Percentiles rank a stretch among this genome's conserved stretches.
phyloP scores from a whole-genome alignment of 2,329 filamentous ascomycete species.

The Scytalidium sp. region DNA sequence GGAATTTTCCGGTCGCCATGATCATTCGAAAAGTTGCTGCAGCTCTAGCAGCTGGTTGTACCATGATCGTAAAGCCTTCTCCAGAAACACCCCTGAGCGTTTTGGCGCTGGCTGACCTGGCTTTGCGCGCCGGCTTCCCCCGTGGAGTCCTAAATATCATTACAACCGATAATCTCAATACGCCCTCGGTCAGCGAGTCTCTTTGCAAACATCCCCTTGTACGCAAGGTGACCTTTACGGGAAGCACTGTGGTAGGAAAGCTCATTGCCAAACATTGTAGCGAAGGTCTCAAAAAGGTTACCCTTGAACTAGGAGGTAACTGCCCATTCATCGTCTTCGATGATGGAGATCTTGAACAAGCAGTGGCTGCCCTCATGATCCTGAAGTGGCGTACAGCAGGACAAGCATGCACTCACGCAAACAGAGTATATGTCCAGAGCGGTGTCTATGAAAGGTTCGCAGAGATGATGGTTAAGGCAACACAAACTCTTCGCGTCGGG shows the following conservation, averaged over 20 bases:
- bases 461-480: constrained; percentile 45
- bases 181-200: constrained; percentile 44
- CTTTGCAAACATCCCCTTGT: constrained; percentile 51
- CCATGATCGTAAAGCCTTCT: constrained; percentile 68
- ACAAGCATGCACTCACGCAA: constrained; percentile 60
- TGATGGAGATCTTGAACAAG: constrained; percentile 55
- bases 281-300: constrained; percentile 56
- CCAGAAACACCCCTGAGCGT: constrained; percentile 59
- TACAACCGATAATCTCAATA: constrained; percentile 50
- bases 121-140: constrained; percentile 48
- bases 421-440: constrained; percentile 58
- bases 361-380: constrained; percentile 38
- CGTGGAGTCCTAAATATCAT: constrained; percentile 56
- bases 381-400: constrained; percentile 55
- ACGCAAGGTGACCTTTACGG: constrained; percentile 58
- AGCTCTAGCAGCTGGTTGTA: constrained; percentile 65
- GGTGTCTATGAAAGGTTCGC: constrained; percentile 59
- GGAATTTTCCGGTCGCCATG: constrained; percentile 67
- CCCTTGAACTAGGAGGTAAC: constrained; percentile 59
- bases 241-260: constrained; percentile 53
- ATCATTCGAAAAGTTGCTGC: constrained; percentile 64
- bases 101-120: constrained; percentile 47
- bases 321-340: constrained; percentile 62
- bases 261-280: constrained; percentile 54
- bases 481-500: constrained; percentile 50